A percentile compares a stretch with the other conserved stretches of the same genome.
Conservation (phyloP, 441 rosid genomes). For the Jatropha multifida region DNA sequence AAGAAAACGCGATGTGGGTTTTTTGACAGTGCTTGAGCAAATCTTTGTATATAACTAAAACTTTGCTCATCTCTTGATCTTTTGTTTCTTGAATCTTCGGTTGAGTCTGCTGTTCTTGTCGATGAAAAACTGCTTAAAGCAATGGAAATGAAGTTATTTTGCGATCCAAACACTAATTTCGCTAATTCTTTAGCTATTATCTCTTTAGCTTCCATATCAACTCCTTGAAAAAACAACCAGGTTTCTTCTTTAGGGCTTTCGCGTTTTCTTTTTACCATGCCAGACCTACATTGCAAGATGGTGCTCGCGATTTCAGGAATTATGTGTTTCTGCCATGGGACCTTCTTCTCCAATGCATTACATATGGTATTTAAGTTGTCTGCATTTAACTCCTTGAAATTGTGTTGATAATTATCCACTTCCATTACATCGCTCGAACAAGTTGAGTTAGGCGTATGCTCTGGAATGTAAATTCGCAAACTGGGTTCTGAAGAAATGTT, state of each 20-base stretch:
- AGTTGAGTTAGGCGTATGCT: constrained; percentile 54
- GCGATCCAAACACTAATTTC: constrained; percentile 53
- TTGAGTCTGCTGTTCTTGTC: constrained; percentile 46
- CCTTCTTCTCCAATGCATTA: constrained; percentile 47
- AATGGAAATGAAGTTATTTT: constrained; percentile 36
- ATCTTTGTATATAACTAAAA: constrained; percentile 38
- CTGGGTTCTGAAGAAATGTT: constrained; percentile 32
- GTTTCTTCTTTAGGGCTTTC: constrained; percentile 48
- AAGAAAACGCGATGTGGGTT: constrained; percentile 67
- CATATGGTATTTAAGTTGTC: constrained; percentile 49
- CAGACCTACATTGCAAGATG: constrained; percentile 62
- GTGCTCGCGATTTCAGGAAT: constrained; percentile 49
- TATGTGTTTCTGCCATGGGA: constrained; percentile 55
- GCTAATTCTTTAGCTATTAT: constrained; percentile 61
- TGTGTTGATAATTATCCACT: constrained; percentile 30
- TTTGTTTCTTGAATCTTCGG: constrained; percentile 39
- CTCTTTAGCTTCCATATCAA: constrained; percentile 46
- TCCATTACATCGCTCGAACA: constrained; percentile 54
- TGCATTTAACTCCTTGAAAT: constrained; percentile 45
- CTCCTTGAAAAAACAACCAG: constrained; percentile 58
- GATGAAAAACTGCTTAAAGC: constrained; percentile 58
- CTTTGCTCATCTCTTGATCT: constrained; percentile 44
- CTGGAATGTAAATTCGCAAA: constrained; percentile 47
- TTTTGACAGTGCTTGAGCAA: constrained; percentile 49
- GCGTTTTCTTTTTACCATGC: constrained; percentile 36